Percentiles rank a stretch among this genome's conserved stretches.
These are phyloP conservation scores for Trametes maxima DNA, from an alignment of 768 basidiomycete genomes.

Conservation along the genomic window DNA sequence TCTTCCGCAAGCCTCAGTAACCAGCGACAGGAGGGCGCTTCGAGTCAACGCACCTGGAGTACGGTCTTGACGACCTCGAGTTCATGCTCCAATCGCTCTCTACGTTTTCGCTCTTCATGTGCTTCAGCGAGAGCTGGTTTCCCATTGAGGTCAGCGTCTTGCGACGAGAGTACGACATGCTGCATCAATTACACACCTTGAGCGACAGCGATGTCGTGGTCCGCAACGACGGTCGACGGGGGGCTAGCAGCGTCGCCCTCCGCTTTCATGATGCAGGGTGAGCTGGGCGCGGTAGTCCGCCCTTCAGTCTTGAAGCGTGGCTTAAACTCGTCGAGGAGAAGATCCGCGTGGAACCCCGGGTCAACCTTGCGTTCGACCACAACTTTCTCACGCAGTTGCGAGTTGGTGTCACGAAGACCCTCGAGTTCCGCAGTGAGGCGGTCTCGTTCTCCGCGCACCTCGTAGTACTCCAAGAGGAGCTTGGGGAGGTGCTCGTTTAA, in stretches of 20 bases:
- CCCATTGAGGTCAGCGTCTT: not conserved
- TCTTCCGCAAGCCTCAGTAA: not conserved
- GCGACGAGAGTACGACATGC: not conserved
- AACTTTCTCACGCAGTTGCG: conserved; percentile 9
- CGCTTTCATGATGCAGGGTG: not conserved
- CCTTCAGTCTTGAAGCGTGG: conserved; percentile 1
- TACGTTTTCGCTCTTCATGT: not conserved
- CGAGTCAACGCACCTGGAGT: not conserved
- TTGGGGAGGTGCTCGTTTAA: conserved; percentile 8
- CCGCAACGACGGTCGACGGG: not conserved
- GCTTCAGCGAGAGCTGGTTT: conserved; percentile 4
- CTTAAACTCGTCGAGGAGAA: not conserved
- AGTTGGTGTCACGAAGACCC: conserved; percentile 6
- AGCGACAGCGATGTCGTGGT: conserved; percentile 1
- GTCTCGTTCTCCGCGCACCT: not conserved
- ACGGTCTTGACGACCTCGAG: not conserved
- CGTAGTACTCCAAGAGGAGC: not conserved
- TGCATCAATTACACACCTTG: not conserved
- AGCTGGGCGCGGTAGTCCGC: not conserved
- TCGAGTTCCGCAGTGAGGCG: not conserved
- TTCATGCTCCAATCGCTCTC: not conserved
- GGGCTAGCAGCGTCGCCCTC: not conserved
- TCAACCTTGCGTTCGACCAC: not conserved
- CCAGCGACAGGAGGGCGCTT: not conserved
- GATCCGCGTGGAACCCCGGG: not conserved